Evolutionary conservation across 495 filamentous ascomycete genomes (phyloP).

Genomic region (Delitschia confertaspora): DNA sequence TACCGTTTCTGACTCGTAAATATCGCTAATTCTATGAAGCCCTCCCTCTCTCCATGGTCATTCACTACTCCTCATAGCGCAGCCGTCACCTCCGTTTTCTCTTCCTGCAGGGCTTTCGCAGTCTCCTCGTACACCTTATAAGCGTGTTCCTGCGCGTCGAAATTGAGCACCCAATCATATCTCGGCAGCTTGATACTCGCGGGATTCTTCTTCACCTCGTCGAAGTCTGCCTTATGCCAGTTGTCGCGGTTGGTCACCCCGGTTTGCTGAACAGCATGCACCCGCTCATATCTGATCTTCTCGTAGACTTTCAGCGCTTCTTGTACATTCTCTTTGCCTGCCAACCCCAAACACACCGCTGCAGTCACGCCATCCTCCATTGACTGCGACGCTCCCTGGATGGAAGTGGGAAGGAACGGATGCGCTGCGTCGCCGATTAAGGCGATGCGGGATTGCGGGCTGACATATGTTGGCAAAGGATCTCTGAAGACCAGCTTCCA

Average conservation of each 20-base stretch:
- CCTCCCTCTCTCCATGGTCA: too few species aligned
- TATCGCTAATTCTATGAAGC: too few species aligned
- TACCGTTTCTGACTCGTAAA: too few species aligned
- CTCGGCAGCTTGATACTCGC: constrained; percentile 30
- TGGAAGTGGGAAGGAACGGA: constrained; percentile 34
- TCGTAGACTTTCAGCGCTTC: constrained; percentile 29
- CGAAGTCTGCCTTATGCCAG: constrained; percentile 35
- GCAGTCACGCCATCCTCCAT: constrained; percentile 35
- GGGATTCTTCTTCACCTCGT: constrained; percentile 33
- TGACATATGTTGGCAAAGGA: constrained; percentile 32
- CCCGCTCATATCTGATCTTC: constrained; percentile 32
- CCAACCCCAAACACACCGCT: constrained; percentile 30
- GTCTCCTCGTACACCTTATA: constrained; percentile 27
- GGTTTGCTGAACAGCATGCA: constrained; percentile 29
- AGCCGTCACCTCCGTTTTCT: too few species aligned
- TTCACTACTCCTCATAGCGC: too few species aligned
- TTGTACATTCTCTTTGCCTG: constrained; percentile 13
- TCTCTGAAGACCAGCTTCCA: constrained; percentile 35
- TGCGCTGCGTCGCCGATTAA: constrained; percentile 35
- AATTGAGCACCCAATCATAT: constrained; percentile 31
- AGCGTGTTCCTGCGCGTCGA: constrained; percentile 31
- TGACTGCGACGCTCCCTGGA: constrained; percentile 33
- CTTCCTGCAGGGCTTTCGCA: constrained; percentile 10
- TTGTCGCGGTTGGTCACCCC: constrained; percentile 31
- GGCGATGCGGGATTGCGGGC: constrained; percentile 26